Conservation (phyloP, 257 asterid genomes). For the Vinca minor region DNA sequence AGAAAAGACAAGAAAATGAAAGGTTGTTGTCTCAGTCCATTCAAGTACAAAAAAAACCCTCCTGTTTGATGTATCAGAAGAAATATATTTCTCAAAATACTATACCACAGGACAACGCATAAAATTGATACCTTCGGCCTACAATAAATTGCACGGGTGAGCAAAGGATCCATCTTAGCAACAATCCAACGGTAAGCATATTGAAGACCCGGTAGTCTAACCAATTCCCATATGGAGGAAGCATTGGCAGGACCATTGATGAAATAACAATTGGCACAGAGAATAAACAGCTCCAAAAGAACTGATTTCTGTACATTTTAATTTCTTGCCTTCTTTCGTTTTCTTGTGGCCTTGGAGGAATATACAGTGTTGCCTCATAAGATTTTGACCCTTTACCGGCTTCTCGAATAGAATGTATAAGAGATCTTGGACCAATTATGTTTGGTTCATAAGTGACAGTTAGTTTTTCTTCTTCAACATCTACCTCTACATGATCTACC, state of each 20-base stretch:
- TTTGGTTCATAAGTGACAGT: slow-evolving; percentile 69
- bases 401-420: slow-evolving; percentile 59
- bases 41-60: not conserved
- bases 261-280: slow-evolving; percentile 70
- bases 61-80: not conserved
- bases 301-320: slow-evolving; percentile 55
- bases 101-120: slow-evolving; percentile 4
- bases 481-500: slow-evolving; percentile 59
- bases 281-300: slow-evolving; percentile 84
- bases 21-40: not conserved
- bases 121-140: slow-evolving; percentile 64
- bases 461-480: slow-evolving; percentile 42
- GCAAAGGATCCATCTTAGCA: slow-evolving; percentile 89
- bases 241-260: slow-evolving; percentile 94
- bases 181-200: slow-evolving; percentile 70
- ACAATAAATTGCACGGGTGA: slow-evolving; percentile 90
- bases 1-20: not conserved
- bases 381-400: slow-evolving; percentile 48
- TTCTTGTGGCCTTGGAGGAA: slow-evolving; percentile 76
- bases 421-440: slow-evolving; percentile 82
- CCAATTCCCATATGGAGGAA: slow-evolving; percentile 92
- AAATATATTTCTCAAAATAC: not conserved
- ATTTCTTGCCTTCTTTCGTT: slow-evolving; percentile 63
- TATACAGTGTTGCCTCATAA: slow-evolving; percentile 56
- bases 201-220: slow-evolving; percentile 64